phyloP scores from a whole-genome alignment of 495 filamentous ascomycete species.

The Penicillium diatomitis region DNA sequence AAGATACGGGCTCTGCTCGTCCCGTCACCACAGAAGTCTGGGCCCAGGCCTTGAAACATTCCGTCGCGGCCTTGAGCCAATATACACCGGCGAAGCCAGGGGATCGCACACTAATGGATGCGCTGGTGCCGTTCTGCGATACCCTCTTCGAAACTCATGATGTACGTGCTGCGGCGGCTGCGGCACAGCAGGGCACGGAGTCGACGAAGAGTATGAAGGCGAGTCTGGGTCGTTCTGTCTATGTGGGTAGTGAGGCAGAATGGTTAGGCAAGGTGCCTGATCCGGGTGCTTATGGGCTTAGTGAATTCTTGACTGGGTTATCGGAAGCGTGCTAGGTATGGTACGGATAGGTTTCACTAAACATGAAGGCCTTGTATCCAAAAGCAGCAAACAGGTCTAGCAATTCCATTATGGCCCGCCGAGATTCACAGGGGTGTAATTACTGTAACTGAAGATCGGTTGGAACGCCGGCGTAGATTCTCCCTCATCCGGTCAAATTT shows the following conservation, averaged over 20 bases:
- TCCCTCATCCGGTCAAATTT: too few species aligned
- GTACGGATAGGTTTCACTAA: neutral
- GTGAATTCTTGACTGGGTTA: slow-evolving; percentile 69
- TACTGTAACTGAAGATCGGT: too few species aligned
- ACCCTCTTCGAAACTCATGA: slow-evolving; percentile 53
- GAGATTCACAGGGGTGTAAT: too few species aligned
- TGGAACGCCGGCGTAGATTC: too few species aligned
- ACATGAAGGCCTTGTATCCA: too few species aligned
- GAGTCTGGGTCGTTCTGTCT: slow-evolving; percentile 79
- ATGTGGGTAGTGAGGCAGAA: slow-evolving; percentile 74
- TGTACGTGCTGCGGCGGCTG: slow-evolving; percentile 60
- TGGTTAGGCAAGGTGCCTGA: slow-evolving; percentile 75
- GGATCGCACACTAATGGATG: slow-evolving; percentile 87
- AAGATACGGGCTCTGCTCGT: slow-evolving; percentile 39
- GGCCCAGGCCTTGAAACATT: slow-evolving; percentile 63
- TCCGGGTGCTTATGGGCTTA: slow-evolving; percentile 81
- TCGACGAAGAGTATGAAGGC: slow-evolving; percentile 86
- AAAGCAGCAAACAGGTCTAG: too few species aligned
- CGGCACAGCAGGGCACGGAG: slow-evolving; percentile 66
- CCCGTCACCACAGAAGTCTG: slow-evolving; percentile 51
- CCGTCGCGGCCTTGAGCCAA: slow-evolving; percentile 58
- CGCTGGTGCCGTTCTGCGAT: slow-evolving; percentile 78
- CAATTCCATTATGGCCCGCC: too few species aligned
- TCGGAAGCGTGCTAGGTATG: slow-evolving; percentile 38
- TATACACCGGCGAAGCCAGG: slow-evolving; percentile 89